phyloP scores from a whole-genome alignment of 495 filamentous ascomycete genomes.

The Aspergillus diversus region DNA sequence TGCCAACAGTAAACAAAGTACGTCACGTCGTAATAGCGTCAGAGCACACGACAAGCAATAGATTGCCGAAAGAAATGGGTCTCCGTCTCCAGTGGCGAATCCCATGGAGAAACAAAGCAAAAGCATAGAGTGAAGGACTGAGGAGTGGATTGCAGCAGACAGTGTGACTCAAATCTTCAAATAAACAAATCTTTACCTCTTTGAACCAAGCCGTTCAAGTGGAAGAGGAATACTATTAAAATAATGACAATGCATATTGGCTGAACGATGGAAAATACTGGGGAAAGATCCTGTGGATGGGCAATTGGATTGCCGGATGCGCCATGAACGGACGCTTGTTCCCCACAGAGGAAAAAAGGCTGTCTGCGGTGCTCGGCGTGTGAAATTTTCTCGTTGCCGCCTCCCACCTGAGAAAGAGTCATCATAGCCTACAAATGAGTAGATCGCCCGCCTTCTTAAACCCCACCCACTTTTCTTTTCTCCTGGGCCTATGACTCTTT shows the following conservation, averaged over 20 bases:
- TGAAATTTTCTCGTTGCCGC: conserved; percentile 35
- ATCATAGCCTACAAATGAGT: conserved; percentile 21
- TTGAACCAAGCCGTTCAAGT: too few relatives aligned
- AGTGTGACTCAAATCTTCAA: not conserved
- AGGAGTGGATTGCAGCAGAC: not conserved
- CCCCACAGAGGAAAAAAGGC: conserved; percentile 24
- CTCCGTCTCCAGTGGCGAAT: conserved; percentile 3
- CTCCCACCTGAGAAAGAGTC: conserved; percentile 19
- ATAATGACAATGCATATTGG: conserved; percentile 21
- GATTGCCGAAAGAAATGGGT: not conserved
- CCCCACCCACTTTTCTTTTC: conserved; percentile 28
- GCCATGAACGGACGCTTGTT: conserved; percentile 24
- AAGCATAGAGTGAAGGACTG: not conserved
- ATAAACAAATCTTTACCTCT: not conserved
- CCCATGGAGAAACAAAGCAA: not conserved
- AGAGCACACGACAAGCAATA: not conserved
- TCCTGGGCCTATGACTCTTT: conserved; percentile 33
- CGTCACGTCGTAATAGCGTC: not conserved
- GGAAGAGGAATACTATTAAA: conserved; percentile 20
- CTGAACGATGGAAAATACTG: conserved; percentile 13
- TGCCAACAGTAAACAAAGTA: too few relatives aligned
- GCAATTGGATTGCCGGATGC: conserved; percentile 23
- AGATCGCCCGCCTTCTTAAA: conserved; percentile 32
- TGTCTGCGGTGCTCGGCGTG: conserved; percentile 22
- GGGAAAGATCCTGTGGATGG: conserved; percentile 22